Percentiles rank a stretch among this genome's conserved stretches.
Evolutionary conservation across 768 basidiomycete genomes (phyloP).

Genomic region (Amyloporia xantha): DNA sequence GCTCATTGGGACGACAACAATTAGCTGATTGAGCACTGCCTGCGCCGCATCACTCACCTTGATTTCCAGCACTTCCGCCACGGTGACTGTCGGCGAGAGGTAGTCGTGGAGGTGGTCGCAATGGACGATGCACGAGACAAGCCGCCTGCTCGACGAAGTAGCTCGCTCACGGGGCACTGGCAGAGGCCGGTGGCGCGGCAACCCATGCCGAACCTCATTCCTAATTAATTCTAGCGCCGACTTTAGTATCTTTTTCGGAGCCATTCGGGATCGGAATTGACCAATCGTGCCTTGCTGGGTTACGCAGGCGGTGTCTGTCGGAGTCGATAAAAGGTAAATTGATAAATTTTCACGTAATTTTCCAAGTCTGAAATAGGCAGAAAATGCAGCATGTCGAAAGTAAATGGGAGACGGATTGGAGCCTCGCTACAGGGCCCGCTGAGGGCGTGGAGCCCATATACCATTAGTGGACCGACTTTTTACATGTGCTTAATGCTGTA

Average conservation of each 20-base stretch:
- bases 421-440: too few relatives aligned
- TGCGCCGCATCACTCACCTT: neutral
- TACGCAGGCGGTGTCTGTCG: too few relatives aligned
- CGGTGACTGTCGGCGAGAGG: neutral
- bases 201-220: neutral
- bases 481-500: too few relatives aligned
- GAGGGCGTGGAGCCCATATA: too few relatives aligned
- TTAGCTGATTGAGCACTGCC: neutral
- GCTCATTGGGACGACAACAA: neutral
- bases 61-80: neutral
- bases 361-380: too few relatives aligned
- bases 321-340: too few relatives aligned
- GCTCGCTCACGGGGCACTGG: neutral
- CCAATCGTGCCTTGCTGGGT: neutral
- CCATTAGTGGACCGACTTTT: too few relatives aligned
- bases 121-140: constrained; percentile 3
- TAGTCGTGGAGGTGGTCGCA: neutral
- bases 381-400: too few relatives aligned
- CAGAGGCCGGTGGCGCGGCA: constrained; percentile 4
- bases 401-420: too few relatives aligned
- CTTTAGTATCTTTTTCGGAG: neutral
- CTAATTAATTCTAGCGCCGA: neutral
- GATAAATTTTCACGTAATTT: too few relatives aligned
- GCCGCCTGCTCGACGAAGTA: neutral
- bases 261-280: neutral